Evolutionary conservation across 1,139 yeast species (phyloP), one percentile per base, ranked within the genome.

Genomic region (Sugiyamaella neomexicana): DNA sequence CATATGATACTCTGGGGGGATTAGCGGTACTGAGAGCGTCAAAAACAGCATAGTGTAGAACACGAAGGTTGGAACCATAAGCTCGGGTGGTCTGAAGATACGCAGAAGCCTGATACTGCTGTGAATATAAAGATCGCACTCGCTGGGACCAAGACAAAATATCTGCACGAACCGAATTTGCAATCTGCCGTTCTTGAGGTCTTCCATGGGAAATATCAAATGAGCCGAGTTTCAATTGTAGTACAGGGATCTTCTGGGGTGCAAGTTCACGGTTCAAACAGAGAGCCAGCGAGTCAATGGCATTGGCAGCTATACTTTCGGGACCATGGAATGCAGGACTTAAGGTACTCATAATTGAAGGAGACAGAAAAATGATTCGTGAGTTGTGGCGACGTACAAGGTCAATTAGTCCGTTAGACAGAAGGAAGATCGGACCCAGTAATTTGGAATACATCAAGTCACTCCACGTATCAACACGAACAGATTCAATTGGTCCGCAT

Each of bases 401-500:
- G 15, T 76, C 78, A 37, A 85, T 66, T 52, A 85, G 73, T 0
- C 89, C 89, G 34, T 79, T 76, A 1, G 82, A 75, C 38, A 85
- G 70, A 34, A 86, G 67, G 52, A 78, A 78, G 48, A 82, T 65
- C 29, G 84, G 83, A 1, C 79, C 72, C 42, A 76, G 60, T 6
- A 77, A 56, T 55, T 84, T 75, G 27, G 79, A 77, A 58, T 75
- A 73, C 41, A 83, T 60, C 43, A 76, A 62, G 25, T 76, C 74
- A 9, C 72, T 67, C 89, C 89, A 83, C 4, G 81, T 76, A 7
- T 74, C 72, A 12, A 76, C 69, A 1, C 80, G 66, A n/a, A 82
- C 71, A 46, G 80, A 75, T 61, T 85, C 89, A 15, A 85, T 72
- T 0, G 90, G 89, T 0, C 90, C 91, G 1, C 83, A 70, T 1